A percentile compares a stretch with the other conserved stretches of the same genome.
Evolutionary conservation across 352 stramenopile genomes (phyloP).

Genomic region (Globisporangium carolinianum): DNA sequence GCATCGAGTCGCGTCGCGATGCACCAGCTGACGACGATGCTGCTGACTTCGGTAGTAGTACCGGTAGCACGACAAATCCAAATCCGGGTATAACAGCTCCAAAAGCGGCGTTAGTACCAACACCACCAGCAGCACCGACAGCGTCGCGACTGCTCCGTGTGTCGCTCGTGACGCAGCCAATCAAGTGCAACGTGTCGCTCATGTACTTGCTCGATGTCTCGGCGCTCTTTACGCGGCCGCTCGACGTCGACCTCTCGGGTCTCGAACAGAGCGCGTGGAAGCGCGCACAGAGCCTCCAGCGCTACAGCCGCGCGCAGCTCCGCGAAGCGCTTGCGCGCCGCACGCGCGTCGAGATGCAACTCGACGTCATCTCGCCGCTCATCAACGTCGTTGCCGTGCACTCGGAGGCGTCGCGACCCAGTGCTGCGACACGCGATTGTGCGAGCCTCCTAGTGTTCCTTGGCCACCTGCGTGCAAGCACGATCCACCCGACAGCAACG

Average conservation of each 20-base stretch:
- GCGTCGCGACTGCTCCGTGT: conserved; percentile 33
- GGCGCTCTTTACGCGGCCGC: conserved; percentile 62
- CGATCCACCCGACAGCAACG: conserved; percentile 27
- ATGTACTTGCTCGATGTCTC: conserved; percentile 64
- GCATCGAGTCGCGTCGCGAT: conserved; percentile 33
- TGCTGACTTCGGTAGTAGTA: conserved; percentile 6
- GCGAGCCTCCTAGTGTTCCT: conserved; percentile 67
- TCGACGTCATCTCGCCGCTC: conserved; percentile 77
- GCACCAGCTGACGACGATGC: conserved; percentile 15
- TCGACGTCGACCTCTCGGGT: conserved; percentile 69
- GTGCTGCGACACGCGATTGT: not conserved
- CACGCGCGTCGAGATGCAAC: conserved; percentile 61
- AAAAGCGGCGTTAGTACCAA: too few species aligned
- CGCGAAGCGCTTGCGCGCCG: conserved; percentile 57
- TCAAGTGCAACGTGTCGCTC: conserved; percentile 75
- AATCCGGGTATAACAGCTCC: too few species aligned
- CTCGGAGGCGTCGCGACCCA: conserved; percentile 14
- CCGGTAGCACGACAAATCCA: not conserved
- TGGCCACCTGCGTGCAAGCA: conserved; percentile 63
- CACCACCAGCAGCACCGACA: not conserved
- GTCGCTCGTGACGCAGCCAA: conserved; percentile 69
- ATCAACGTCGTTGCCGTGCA: conserved; percentile 65
- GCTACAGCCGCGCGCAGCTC: conserved; percentile 71
- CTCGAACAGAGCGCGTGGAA: conserved; percentile 68
- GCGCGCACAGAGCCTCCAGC: conserved; percentile 64